Conservation (phyloP, 305 asterid species). For the Stenogyne calaminthoides region DNA sequence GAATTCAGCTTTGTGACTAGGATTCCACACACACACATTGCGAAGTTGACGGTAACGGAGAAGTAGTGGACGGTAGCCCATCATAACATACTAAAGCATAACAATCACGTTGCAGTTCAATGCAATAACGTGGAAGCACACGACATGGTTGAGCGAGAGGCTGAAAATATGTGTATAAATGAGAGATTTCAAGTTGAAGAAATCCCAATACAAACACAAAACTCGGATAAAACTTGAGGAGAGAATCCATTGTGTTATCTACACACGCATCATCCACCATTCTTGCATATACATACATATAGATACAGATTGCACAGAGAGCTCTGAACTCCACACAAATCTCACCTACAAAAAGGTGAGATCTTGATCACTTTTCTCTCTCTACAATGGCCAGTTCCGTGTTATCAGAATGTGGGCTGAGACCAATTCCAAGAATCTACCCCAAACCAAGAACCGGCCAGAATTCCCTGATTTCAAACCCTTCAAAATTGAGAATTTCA, state of each 20-base stretch:
- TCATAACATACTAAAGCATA: slow-evolving; percentile 5
- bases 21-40: too few species aligned
- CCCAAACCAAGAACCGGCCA: slow-evolving; percentile 51
- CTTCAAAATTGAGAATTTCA: slow-evolving; percentile 40
- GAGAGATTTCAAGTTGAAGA: too few species aligned
- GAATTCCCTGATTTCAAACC: slow-evolving; percentile 25
- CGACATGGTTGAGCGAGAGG: slow-evolving; percentile 2
- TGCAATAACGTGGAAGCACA: background rate
- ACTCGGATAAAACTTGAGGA: background rate
- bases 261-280: background rate
- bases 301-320: background rate
- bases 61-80: slow-evolving; percentile 6
- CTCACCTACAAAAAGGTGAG: slow-evolving; percentile 30
- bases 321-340: slow-evolving; percentile 28
- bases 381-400: slow-evolving; percentile 60
- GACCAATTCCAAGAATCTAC: slow-evolving; percentile 62
- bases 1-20: too few species aligned
- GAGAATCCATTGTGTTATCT: slow-evolving; percentile 22
- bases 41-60: too few species aligned
- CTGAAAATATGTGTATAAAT: slow-evolving; percentile 14
- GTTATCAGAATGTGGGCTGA: slow-evolving; percentile 71
- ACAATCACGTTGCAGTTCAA: background rate
- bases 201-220: background rate
- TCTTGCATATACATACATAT: background rate
- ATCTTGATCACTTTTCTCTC: slow-evolving; percentile 28